A percentile compares a stretch with the other conserved stretches of the same genome.
Evolutionary conservation across 1,139 yeast genomes (phyloP).

Genomic region (Hyphopichia fennica): DNA sequence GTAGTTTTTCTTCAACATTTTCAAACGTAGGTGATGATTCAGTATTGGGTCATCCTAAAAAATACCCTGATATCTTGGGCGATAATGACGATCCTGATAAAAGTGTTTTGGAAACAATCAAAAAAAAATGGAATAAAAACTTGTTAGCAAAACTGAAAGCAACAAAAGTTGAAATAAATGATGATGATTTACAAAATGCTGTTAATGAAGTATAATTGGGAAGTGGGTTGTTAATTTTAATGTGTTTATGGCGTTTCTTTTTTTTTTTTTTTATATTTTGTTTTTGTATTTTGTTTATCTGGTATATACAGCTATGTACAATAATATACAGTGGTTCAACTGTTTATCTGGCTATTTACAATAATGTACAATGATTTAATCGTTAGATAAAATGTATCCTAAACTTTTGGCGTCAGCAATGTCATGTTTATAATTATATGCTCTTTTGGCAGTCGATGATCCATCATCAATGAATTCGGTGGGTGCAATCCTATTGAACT

Average conservation of each 20-base stretch:
- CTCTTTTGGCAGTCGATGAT: neutral
- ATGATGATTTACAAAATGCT: slow-evolving; percentile 37
- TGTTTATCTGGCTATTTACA: neutral
- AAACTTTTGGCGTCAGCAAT: neutral
- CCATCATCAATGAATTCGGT: neutral
- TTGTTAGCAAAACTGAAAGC: slow-evolving; percentile 20
- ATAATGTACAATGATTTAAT: neutral
- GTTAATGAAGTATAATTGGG: slow-evolving; percentile 6
- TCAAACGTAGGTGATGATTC: slow-evolving; percentile 38
- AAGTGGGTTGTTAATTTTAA: too few relatives aligned
- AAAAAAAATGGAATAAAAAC: slow-evolving; percentile 16
- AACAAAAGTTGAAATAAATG: slow-evolving; percentile 33
- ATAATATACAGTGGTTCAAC: too few relatives aligned
- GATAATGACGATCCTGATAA: slow-evolving; percentile 32
- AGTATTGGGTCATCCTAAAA: slow-evolving; percentile 17
- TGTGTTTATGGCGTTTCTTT: neutral
- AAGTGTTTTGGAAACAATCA: slow-evolving; percentile 30
- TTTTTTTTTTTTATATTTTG: neutral
- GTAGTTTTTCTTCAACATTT: slow-evolving; percentile 34
- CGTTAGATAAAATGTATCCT: neutral
- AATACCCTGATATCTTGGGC: slow-evolving; percentile 14
- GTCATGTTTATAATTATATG: slow-evolving; percentile 1
- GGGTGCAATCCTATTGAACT: neutral
- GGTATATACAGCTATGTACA: neutral
- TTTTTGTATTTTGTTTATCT: neutral